Conservation (phyloP, 768 basidiomycete genomes). For the Pleurotus eryngii region DNA sequence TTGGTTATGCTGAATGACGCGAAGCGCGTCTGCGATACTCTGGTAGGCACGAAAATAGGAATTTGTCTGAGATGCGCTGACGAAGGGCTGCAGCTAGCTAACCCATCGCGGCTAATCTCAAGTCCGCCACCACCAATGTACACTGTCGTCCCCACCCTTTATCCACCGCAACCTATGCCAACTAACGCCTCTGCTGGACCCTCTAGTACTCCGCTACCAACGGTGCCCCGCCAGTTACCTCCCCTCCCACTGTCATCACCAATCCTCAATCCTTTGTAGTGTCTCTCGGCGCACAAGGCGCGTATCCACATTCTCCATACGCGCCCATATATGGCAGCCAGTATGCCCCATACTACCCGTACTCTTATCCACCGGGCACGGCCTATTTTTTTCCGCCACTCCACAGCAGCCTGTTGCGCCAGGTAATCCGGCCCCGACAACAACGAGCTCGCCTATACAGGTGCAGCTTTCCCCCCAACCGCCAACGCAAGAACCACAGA, state of each 20-base stretch:
- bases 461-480: constrained; percentile 17
- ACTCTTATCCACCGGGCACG: constrained; percentile 8
- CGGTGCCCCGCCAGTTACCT: constrained; percentile 22
- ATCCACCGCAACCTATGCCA: constrained; percentile 21
- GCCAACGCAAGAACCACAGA: constrained; percentile 7
- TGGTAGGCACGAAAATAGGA: constrained; percentile 40
- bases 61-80: constrained; percentile 10
- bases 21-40: constrained; percentile 72
- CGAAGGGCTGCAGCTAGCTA: constrained; percentile 53
- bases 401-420: constrained; percentile 19
- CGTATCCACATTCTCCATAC: constrained; percentile 44
- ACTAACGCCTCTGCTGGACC: constrained; percentile 21
- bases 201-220: constrained; percentile 20
- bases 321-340: constrained; percentile 26
- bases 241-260: constrained; percentile 52
- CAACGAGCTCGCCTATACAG: neutral
- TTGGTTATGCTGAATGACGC: constrained; percentile 72
- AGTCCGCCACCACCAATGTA: constrained; percentile 63
- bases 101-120: constrained; percentile 66
- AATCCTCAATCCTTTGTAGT: constrained; percentile 74
- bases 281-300: constrained; percentile 50
- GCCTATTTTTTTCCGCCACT: neutral
- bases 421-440: neutral
- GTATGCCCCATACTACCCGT: constrained; percentile 12
- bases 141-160: constrained; percentile 43